Conservation (phyloP, 495 filamentous ascomycete species). For the Podospora comata region DNA sequence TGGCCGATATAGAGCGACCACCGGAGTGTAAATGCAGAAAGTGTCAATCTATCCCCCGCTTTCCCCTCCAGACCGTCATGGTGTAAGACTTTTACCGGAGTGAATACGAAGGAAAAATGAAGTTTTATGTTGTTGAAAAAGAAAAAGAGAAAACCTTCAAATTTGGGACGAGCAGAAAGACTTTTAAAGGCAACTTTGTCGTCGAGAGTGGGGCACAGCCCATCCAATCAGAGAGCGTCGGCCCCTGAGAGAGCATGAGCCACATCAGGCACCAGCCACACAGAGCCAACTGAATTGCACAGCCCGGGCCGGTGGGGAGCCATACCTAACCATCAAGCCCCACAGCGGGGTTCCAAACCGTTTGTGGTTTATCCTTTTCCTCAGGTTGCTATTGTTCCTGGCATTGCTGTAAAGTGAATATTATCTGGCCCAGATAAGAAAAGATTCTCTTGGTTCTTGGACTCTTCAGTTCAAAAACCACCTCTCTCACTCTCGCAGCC, state of each 20-base stretch:
- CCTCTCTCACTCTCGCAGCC: background rate
- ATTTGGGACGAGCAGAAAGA: conserved; percentile 6
- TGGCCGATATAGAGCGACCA: conserved; percentile 5
- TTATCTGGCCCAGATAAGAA: background rate
- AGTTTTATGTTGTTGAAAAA: conserved; percentile 53
- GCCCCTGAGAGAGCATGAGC: background rate
- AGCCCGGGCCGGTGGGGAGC: background rate
- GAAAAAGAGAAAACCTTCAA: conserved; percentile 28
- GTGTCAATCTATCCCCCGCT: conserved; percentile 63
- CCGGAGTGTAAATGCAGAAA: conserved; percentile 51
- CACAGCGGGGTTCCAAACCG: conserved; percentile 5
- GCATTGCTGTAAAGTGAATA: background rate
- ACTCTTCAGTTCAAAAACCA: background rate
- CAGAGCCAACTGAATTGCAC: background rate
- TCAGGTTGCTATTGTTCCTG: background rate
- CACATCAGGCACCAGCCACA: conserved; percentile 2
- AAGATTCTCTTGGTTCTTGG: background rate
- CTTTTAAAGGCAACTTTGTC: conserved; percentile 12
- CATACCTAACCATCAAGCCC: background rate
- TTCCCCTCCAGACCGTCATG: conserved; percentile 72
- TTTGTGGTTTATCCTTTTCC: background rate
- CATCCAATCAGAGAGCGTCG: background rate
- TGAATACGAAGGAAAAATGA: conserved; percentile 73
- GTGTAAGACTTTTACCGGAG: conserved; percentile 62
- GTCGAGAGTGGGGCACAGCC: background rate